phyloP scores from a whole-genome alignment of 2,329 filamentous ascomycete species.

The Ophiostoma sp. region DNA sequence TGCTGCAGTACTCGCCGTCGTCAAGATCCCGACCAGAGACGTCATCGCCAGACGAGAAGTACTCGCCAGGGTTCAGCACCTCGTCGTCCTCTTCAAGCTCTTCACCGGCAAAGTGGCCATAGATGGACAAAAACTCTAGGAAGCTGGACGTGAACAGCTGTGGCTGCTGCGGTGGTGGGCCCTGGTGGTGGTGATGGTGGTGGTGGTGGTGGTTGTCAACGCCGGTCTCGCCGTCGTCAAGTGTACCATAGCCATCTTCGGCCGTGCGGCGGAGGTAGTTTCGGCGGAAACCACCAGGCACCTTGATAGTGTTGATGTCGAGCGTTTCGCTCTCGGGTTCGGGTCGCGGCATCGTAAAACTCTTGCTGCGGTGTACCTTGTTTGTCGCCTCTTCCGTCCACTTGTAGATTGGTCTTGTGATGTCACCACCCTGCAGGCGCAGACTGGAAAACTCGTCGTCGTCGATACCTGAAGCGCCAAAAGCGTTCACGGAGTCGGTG shows the following conservation, averaged over 20 bases:
- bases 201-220: constrained; percentile 33
- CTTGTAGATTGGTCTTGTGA: constrained; percentile 91
- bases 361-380: constrained; percentile 77
- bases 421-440: constrained; percentile 88
- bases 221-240: constrained; percentile 40
- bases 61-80: constrained; percentile 80
- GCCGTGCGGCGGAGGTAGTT: constrained; percentile 80
- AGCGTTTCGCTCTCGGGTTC: constrained; percentile 77
- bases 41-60: constrained; percentile 74
- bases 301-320: constrained; percentile 86
- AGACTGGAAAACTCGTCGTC: constrained; percentile 92
- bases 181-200: not conserved
- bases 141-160: constrained; percentile 87
- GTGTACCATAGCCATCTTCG: constrained; percentile 44
- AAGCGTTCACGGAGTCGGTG: constrained; percentile 20
- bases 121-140: constrained; percentile 90
- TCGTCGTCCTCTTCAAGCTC: constrained; percentile 97
- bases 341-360: constrained; percentile 76
- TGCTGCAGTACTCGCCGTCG: constrained; percentile 45
- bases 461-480: constrained; percentile 40
- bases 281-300: constrained; percentile 89
- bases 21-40: constrained; percentile 31
- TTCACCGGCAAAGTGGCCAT: constrained; percentile 96
- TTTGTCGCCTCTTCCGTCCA: constrained; percentile 88
- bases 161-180: constrained; percentile 45